A percentile compares a stretch with the other conserved stretches of the same genome.
Evolutionary conservation across 2,329 filamentous ascomycete species (phyloP).

Genomic region (Pyrenophora teres): DNA sequence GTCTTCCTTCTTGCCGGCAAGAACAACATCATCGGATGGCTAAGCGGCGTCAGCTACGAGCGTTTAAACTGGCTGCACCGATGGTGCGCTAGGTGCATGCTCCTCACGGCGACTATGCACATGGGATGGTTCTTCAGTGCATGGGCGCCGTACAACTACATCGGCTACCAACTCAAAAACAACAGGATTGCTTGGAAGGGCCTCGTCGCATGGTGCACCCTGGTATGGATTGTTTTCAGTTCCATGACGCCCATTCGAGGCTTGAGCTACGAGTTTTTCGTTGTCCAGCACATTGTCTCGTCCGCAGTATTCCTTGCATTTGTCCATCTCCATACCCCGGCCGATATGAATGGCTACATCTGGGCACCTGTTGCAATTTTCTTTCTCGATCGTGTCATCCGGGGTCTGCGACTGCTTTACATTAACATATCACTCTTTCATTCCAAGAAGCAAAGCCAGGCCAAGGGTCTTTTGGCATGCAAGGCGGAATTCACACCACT

Average conservation of each 20-base stretch:
- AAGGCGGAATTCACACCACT: constrained; percentile 52
- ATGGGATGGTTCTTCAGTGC: constrained; percentile 68
- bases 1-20: constrained; percentile 61
- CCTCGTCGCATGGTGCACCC: constrained; percentile 67
- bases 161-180: constrained; percentile 62
- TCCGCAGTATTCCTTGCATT: constrained; percentile 67
- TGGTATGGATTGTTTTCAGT: constrained; percentile 68
- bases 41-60: constrained; percentile 69
- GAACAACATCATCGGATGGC: constrained; percentile 62
- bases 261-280: constrained; percentile 71
- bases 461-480: constrained; percentile 43
- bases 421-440: constrained; percentile 50
- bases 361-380: constrained; percentile 69
- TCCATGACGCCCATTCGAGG: constrained; percentile 67
- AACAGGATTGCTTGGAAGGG: constrained; percentile 71
- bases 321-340: constrained; percentile 66
- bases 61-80: constrained; percentile 74
- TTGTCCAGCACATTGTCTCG: constrained; percentile 68
- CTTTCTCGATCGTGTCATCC: constrained; percentile 64
- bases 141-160: constrained; percentile 62
- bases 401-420: constrained; percentile 47
- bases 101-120: constrained; percentile 70
- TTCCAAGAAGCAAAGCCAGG: constrained; percentile 33
- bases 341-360: constrained; percentile 63
- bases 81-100: constrained; percentile 71